These are phyloP conservation scores for Candolleomyces eurysporus DNA, from an alignment of 768 basidiomycete genomes.

Conservation along the genomic window DNA sequence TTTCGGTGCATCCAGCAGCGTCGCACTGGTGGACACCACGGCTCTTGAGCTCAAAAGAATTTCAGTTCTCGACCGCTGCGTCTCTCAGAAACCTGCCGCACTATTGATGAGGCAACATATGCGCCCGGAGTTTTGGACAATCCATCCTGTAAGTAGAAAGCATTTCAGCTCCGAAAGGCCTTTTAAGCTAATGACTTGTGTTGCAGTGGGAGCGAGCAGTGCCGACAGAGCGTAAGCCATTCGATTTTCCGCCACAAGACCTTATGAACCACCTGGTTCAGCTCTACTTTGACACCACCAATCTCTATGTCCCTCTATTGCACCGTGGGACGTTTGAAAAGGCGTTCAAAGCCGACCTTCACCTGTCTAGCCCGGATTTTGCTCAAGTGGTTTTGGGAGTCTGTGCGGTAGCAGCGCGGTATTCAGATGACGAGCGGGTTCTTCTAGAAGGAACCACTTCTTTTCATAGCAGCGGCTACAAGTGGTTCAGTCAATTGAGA, in stretches of 20 bases:
- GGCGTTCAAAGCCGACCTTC: conserved; percentile 41
- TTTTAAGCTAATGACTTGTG: no score
- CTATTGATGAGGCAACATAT: neutral
- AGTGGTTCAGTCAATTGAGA: conserved; percentile 57
- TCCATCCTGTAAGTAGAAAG: neutral
- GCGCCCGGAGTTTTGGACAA: neutral
- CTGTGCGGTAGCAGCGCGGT: conserved; percentile 60
- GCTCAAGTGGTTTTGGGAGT: conserved; percentile 55
- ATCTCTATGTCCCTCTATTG: conserved; percentile 55
- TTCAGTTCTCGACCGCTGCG: no score
- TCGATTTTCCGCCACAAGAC: conserved; percentile 43
- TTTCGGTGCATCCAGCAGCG: neutral
- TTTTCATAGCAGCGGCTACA: conserved; percentile 47
- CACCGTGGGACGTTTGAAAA: conserved; percentile 64
- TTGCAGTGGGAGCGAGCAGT: no score
- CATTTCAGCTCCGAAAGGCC: no score
- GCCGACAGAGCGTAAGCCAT: conserved; percentile 10
- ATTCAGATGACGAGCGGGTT: conserved; percentile 51
- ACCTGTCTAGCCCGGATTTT: conserved; percentile 47
- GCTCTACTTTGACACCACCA: conserved; percentile 53
- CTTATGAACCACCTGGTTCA: conserved; percentile 49
- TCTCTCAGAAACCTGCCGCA: neutral
- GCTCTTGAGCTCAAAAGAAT: neutral
- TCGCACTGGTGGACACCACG: neutral
- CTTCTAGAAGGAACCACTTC: conserved; percentile 28